Percentiles rank a stretch among this genome's conserved stretches.
Conservation (phyloP, 441 rosid species). For the Erysimum pusillum region DNA sequence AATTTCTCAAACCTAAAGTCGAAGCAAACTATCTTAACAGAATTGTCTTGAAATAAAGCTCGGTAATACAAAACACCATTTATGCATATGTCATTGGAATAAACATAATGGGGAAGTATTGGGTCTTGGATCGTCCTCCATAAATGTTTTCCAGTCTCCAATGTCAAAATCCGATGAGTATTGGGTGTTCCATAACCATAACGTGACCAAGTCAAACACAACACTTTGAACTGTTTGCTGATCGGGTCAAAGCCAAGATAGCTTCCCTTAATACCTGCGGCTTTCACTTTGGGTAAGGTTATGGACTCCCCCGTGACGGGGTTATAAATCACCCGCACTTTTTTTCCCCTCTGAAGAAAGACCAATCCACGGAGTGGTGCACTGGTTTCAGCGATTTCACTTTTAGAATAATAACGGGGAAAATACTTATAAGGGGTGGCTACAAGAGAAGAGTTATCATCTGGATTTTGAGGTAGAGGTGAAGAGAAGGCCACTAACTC, state of each 20-base stretch:
- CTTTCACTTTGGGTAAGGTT: conserved; percentile 15
- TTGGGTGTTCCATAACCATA: not conserved
- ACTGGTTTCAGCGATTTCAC: not conserved
- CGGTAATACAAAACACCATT: no score
- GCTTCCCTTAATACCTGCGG: fast-evolving
- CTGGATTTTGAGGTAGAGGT: conserved; percentile 24
- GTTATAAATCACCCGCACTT: not conserved
- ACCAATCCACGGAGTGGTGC: not conserved
- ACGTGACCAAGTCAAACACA: conserved; percentile 7
- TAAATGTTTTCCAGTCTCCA: not conserved
- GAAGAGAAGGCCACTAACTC: no score
- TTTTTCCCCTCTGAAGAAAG: not conserved
- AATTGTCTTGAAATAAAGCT: no score
- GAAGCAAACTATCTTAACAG: no score
- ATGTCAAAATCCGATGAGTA: conserved; percentile 17
- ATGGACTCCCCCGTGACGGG: not conserved
- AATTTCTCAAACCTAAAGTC: no score
- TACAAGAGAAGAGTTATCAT: conserved; percentile 13
- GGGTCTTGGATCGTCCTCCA: conserved; percentile 8
- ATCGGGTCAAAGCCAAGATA: conserved; percentile 14
- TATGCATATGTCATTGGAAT: no score
- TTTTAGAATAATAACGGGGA: not conserved
- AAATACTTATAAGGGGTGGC: not conserved
- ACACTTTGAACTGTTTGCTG: conserved; percentile 22
- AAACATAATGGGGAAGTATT: no score